These are phyloP conservation scores for Stagonosporopsis tanaceti DNA, from an alignment of 2,329 filamentous ascomycete genomes.

Conservation along the genomic window DNA sequence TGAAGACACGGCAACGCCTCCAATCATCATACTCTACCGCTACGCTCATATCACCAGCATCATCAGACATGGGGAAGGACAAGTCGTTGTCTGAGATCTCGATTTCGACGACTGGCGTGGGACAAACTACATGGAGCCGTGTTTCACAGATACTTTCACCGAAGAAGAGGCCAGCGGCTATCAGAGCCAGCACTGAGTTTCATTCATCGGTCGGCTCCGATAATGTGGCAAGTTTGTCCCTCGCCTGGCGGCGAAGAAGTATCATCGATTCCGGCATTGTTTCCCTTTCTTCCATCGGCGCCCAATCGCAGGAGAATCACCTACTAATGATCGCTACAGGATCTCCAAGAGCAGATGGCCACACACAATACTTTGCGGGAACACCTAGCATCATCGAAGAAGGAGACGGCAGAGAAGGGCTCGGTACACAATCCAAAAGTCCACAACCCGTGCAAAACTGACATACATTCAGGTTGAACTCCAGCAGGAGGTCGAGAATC, in stretches of 20 bases:
- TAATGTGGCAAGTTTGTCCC: conserved; percentile 45
- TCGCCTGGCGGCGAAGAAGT: conserved; percentile 37
- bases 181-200: conserved; percentile 28
- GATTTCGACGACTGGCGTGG: conserved; percentile 32
- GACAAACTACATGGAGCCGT: conserved; percentile 36
- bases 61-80: conserved; percentile 21
- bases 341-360: conserved; percentile 41
- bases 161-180: conserved; percentile 27
- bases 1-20: conserved; percentile 28
- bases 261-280: conserved; percentile 30
- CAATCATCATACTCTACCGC: conserved; percentile 32
- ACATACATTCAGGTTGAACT: conserved; percentile 37
- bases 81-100: conserved; percentile 33
- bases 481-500: conserved; percentile 66
- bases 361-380: conserved; percentile 35
- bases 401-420: conserved; percentile 46
- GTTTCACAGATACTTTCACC: conserved; percentile 35
- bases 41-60: conserved; percentile 32
- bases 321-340: conserved; percentile 36
- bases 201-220: conserved; percentile 20
- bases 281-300: conserved; percentile 14
- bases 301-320: conserved; percentile 16
- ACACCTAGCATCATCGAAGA: conserved; percentile 45
- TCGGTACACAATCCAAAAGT: conserved; percentile 37
- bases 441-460: not conserved